A percentile compares a stretch with the other conserved stretches of the same genome.
Conservation (phyloP, 2,329 filamentous ascomycete species). For the Leptographium lundbergii region DNA sequence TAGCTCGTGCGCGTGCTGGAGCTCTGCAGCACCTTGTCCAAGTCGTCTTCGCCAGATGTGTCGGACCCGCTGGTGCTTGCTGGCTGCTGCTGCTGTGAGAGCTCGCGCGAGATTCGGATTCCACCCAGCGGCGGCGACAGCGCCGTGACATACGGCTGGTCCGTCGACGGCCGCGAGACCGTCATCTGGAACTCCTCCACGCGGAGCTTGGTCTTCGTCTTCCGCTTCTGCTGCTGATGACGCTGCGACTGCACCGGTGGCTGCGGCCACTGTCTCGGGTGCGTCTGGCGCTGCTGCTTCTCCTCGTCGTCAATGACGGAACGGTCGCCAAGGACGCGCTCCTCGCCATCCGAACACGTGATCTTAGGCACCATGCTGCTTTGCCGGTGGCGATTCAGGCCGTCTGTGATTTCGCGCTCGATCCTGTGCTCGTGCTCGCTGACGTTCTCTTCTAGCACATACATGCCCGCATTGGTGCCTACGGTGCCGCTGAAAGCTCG, state of each 20-base stretch:
- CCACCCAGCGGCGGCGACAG: not conserved
- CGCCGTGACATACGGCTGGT: not conserved
- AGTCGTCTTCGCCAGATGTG: not conserved
- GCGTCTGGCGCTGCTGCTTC: constrained; percentile 1
- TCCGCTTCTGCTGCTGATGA: not conserved
- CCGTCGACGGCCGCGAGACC: not conserved
- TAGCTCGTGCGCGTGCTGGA: not conserved
- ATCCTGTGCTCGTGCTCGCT: not conserved
- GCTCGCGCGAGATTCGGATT: not conserved
- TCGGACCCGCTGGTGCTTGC: not conserved
- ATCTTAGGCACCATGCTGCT: constrained; percentile 17
- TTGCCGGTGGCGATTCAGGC: constrained; percentile 16
- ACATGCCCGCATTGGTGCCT: constrained; percentile 4
- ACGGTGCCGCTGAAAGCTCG: no score
- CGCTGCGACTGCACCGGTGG: not conserved
- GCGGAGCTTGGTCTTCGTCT: not conserved
- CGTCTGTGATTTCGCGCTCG: not conserved
- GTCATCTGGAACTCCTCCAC: not conserved
- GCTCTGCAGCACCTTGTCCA: not conserved
- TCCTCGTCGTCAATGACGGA: constrained; percentile 1
- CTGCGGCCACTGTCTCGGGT: not conserved
- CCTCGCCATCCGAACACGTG: constrained; percentile 16
- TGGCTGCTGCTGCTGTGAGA: not conserved
- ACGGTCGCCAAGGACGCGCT: constrained; percentile 12
- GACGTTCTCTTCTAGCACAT: constrained; percentile 16